A percentile compares a stretch with the other conserved stretches of the same genome.
Evolutionary conservation across 768 basidiomycete genomes (phyloP).

Genomic region (Stropharia rugosoannulata): DNA sequence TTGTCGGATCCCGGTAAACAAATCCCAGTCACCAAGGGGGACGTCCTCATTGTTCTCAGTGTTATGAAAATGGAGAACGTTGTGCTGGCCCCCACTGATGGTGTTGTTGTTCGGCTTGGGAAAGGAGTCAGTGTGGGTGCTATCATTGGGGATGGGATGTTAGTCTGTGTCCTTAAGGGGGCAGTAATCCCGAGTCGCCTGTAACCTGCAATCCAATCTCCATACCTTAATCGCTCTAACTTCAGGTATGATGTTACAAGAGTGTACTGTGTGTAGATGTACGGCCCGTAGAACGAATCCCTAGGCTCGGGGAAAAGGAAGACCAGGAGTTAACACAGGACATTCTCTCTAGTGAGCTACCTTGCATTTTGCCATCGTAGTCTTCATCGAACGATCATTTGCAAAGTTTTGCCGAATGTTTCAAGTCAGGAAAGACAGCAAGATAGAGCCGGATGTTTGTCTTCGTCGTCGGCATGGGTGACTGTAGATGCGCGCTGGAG

Average conservation of each 20-base stretch:
- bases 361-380: too few species aligned
- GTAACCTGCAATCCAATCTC: background rate
- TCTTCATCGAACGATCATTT: too few species aligned
- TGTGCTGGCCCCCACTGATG: slow-evolving; percentile 27
- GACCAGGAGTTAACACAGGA: too few species aligned
- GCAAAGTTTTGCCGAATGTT: too few species aligned
- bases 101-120: slow-evolving; percentile 27
- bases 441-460: too few species aligned
- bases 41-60: slow-evolving; percentile 31
- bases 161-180: slow-evolving; percentile 27
- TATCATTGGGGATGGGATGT: slow-evolving; percentile 32
- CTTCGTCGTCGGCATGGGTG: too few species aligned
- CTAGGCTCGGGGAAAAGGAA: too few species aligned
- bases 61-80: slow-evolving; percentile 44
- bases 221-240: background rate
- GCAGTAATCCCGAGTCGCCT: background rate
- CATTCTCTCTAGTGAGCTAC: too few species aligned
- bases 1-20: slow-evolving; percentile 11
- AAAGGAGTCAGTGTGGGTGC: slow-evolving; percentile 30
- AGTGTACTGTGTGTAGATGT: too few species aligned
- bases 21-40: slow-evolving; percentile 27
- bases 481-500: too few species aligned
- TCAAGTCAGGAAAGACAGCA: too few species aligned
- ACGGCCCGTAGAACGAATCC: background rate
- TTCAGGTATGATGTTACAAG: too few species aligned